Conservation (phyloP, 23 red algal species). For the Agarophyton chilense region DNA sequence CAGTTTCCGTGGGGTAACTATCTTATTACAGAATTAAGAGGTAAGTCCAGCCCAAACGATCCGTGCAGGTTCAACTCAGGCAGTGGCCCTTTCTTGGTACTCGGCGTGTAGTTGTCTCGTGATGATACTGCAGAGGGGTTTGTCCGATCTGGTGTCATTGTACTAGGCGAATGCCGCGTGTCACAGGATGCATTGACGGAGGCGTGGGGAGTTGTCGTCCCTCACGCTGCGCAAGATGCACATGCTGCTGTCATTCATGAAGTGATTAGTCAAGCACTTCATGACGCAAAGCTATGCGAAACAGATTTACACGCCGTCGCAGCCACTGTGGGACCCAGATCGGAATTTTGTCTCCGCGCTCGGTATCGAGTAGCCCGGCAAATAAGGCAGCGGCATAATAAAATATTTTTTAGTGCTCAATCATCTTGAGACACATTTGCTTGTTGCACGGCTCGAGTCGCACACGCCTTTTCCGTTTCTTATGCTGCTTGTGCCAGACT, state of each 20-base stretch:
- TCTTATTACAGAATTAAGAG: slow-evolving; percentile 47
- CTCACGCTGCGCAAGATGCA: too few relatives aligned
- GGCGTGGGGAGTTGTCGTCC: too few relatives aligned
- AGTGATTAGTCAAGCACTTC: too few relatives aligned
- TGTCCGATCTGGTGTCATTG: slow-evolving; percentile 74
- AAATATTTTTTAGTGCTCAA: too few relatives aligned
- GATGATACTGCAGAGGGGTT: slow-evolving; percentile 96
- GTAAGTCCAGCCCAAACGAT: slow-evolving; percentile 27
- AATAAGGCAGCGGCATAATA: slow-evolving; percentile 9
- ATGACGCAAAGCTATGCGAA: too few relatives aligned
- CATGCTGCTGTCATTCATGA: too few relatives aligned
- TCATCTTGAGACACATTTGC: slow-evolving; percentile 94
- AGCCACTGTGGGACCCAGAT: slow-evolving; percentile 93
- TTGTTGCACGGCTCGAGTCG: slow-evolving; percentile 65
- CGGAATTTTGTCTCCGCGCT: slow-evolving; percentile 91
- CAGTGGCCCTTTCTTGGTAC: too few relatives aligned
- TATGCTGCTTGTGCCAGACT: slow-evolving; percentile 83
- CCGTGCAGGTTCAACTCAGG: slow-evolving; percentile 6
- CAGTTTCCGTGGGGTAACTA: slow-evolving; percentile 60
- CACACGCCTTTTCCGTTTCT: slow-evolving; percentile 81
- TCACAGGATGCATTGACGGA: too few relatives aligned
- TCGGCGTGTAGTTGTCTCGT: slow-evolving; percentile 91
- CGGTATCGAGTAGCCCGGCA: slow-evolving; percentile 76
- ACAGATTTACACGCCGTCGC: slow-evolving; percentile 79
- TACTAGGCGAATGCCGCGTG: slow-evolving; percentile 75